phyloP scores from a whole-genome alignment of 164 flowering plant species.

The Kingdonia uniflora region DNA sequence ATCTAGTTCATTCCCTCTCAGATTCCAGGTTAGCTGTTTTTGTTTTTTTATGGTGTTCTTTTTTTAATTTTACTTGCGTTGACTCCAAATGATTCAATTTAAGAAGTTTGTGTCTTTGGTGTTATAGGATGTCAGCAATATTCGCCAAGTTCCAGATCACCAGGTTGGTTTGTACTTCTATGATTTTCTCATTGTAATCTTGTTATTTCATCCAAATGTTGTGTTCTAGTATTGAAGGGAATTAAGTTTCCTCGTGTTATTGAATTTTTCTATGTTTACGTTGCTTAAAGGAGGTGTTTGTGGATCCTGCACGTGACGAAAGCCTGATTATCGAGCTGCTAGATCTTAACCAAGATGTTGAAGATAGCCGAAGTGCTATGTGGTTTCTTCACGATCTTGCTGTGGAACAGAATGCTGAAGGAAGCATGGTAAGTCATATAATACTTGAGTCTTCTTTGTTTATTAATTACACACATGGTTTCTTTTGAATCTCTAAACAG shows the following conservation, averaged over 20 bases:
- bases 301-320: constrained; percentile 74
- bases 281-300: constrained; percentile 58
- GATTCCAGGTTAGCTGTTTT: constrained; percentile 52
- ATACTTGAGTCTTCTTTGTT: neutral
- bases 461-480: too few species aligned
- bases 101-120: neutral
- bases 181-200: neutral
- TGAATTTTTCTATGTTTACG: neutral
- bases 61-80: too few species aligned
- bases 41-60: too few species aligned
- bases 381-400: constrained; percentile 92
- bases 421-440: constrained; percentile 27
- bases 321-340: constrained; percentile 71
- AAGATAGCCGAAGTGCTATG: constrained; percentile 55
- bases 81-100: too few species aligned
- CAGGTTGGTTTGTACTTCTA: constrained; percentile 40
- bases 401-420: constrained; percentile 71
- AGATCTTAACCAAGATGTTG: constrained; percentile 67
- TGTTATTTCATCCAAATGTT: neutral
- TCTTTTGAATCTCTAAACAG: neutral
- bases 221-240: neutral
- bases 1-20: constrained; percentile 37
- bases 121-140: constrained; percentile 65
- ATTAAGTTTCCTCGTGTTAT: neutral
- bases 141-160: constrained; percentile 85